phyloP scores from a whole-genome alignment of 2,329 filamentous ascomycete species.

The Fusarium stilboides region DNA sequence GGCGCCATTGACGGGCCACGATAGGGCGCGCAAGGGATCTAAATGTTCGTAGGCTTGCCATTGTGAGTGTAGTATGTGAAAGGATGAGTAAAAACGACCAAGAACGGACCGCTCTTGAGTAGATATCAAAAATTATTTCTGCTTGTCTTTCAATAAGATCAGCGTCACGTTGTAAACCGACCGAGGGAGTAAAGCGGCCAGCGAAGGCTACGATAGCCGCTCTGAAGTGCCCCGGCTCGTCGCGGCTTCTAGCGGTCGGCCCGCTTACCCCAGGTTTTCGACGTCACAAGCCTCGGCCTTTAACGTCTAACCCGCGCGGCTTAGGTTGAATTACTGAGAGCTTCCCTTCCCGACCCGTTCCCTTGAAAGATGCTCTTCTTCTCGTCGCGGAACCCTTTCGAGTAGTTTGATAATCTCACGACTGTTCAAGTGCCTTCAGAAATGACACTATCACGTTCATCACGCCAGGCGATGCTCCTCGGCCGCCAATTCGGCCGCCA shows the following conservation, averaged over 20 bases:
- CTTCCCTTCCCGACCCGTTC: slow-evolving; percentile 8
- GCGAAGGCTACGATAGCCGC: slow-evolving; percentile 43
- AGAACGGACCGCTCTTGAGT: not conserved
- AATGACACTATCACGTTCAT: slow-evolving; percentile 66
- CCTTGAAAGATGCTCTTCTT: slow-evolving; percentile 28
- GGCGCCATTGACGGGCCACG: slow-evolving; percentile 43
- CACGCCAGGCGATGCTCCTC: slow-evolving; percentile 62
- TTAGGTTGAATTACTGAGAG: slow-evolving; percentile 29
- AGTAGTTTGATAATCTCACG: slow-evolving; percentile 9
- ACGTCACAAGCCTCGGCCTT: slow-evolving; percentile 50
- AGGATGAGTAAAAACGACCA: slow-evolving; percentile 2
- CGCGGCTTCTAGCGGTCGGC: slow-evolving; percentile 46
- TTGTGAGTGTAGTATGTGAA: slow-evolving; percentile 43
- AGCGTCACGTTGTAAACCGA: slow-evolving; percentile 17
- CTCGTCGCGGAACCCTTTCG: not conserved
- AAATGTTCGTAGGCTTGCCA: slow-evolving; percentile 60
- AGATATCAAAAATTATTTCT: slow-evolving; percentile 13
- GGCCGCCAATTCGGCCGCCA: slow-evolving; percentile 55
- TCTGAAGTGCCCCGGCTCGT: slow-evolving; percentile 32
- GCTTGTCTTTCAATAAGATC: slow-evolving; percentile 5
- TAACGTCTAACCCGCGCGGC: slow-evolving; percentile 33
- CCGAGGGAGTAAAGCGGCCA: slow-evolving; percentile 43
- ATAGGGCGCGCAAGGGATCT: slow-evolving; percentile 56
- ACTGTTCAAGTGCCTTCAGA: slow-evolving; percentile 11
- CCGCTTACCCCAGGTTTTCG: slow-evolving; percentile 50